phyloP scores from a whole-genome alignment of 352 stramenopile genomes.

The Pythium aquatile region DNA sequence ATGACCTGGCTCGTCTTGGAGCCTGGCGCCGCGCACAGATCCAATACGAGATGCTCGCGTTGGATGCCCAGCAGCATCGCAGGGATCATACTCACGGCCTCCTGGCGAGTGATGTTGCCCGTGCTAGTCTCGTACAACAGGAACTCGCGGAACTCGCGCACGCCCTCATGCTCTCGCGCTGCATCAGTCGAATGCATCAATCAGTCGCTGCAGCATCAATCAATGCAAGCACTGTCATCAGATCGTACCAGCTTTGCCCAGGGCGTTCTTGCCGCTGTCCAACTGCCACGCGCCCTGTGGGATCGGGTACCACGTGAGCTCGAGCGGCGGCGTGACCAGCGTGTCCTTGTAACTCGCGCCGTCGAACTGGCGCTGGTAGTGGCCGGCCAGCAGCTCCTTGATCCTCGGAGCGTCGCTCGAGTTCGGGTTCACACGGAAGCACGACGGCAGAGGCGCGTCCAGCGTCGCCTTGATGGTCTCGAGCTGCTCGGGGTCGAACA shows the following conservation, averaged over 20 bases:
- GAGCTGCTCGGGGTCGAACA: constrained; percentile 48
- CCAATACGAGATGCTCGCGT: constrained; percentile 70
- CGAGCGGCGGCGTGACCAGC: constrained; percentile 35
- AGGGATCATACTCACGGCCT: constrained; percentile 97
- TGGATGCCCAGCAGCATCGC: constrained; percentile 95
- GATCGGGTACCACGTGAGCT: constrained; percentile 64
- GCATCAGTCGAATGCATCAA: neutral
- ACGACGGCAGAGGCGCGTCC: constrained; percentile 55
- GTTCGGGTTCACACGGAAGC: constrained; percentile 70
- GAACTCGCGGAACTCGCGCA: constrained; percentile 91
- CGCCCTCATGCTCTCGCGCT: constrained; percentile 51
- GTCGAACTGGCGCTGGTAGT: constrained; percentile 48
- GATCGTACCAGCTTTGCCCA: constrained; percentile 51
- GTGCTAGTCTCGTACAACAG: constrained; percentile 89
- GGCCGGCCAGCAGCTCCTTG: constrained; percentile 40
- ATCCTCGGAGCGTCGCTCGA: constrained; percentile 33
- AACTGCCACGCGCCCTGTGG: constrained; percentile 67
- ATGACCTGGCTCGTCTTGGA: constrained; percentile 99
- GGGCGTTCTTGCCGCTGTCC: constrained; percentile 60
- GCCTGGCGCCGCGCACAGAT: constrained; percentile 93
- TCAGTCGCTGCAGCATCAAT: neutral
- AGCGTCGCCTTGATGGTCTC: constrained; percentile 47
- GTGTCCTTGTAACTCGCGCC: constrained; percentile 30
- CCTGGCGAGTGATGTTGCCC: constrained; percentile 95
- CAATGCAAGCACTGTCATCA: neutral